Evolutionary conservation across 495 filamentous ascomycete genomes (phyloP).

Genomic region (Penicillium egyptiacum): DNA sequence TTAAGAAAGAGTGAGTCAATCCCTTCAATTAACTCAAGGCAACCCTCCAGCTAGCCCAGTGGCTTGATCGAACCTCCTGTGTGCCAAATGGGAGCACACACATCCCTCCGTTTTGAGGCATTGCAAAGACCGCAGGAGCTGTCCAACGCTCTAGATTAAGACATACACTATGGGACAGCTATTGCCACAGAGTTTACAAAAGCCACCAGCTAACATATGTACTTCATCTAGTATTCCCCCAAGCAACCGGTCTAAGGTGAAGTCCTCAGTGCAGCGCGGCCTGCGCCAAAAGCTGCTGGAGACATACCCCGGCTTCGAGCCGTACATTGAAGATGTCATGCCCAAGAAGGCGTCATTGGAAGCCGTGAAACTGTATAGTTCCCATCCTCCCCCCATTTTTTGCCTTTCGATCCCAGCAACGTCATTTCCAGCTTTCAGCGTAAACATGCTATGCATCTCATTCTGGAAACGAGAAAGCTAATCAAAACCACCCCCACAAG

Average conservation of each 20-base stretch:
- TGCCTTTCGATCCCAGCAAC: neutral
- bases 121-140: slow-evolving; percentile 4
- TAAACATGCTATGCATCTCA: neutral
- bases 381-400: neutral
- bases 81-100: neutral
- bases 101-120: neutral
- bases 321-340: slow-evolving; percentile 90
- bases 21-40: neutral
- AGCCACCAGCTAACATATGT: slow-evolving; percentile 17
- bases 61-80: neutral
- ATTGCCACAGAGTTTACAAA: neutral
- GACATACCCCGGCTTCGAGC: slow-evolving; percentile 82
- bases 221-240: slow-evolving; percentile 63
- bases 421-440: neutral
- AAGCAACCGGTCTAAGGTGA: slow-evolving; percentile 90
- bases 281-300: slow-evolving; percentile 78
- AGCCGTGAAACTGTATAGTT: slow-evolving; percentile 72
- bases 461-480: slow-evolving; percentile 1
- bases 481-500: slow-evolving; percentile 33
- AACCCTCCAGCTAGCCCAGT: neutral
- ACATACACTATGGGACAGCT: neutral
- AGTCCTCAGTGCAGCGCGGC: slow-evolving; percentile 88
- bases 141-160: neutral
- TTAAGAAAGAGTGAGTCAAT: slow-evolving; percentile 79
- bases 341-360: slow-evolving; percentile 95